These are phyloP conservation scores for Alternaria dauci DNA, from an alignment of 2,329 filamentous ascomycete genomes.

Conservation along the genomic window DNA sequence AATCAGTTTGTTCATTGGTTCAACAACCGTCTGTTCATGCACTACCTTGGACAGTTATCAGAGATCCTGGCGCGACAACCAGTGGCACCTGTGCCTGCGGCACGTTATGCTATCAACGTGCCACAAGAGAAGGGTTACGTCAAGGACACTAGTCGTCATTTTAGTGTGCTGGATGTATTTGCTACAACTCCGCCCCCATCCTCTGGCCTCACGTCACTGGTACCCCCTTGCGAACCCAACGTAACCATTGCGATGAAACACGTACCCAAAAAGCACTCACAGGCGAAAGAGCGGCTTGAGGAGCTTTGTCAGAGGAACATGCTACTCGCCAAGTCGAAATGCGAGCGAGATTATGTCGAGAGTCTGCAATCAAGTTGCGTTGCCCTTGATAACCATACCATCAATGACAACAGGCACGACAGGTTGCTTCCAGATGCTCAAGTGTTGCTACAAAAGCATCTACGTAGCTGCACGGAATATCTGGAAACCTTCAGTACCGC, in stretches of 20 bases:
- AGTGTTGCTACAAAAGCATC: slow-evolving; percentile 17
- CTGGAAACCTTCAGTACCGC: slow-evolving; percentile 13
- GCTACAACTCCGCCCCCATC: background rate
- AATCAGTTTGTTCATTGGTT: slow-evolving; percentile 28
- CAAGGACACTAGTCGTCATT: slow-evolving; percentile 1
- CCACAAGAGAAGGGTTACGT: background rate
- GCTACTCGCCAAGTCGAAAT: slow-evolving; percentile 17
- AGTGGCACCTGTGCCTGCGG: background rate
- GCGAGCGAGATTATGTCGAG: slow-evolving; percentile 33
- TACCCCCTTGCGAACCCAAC: slow-evolving; percentile 12
- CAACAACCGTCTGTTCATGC: slow-evolving; percentile 53
- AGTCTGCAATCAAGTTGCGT: slow-evolving; percentile 27
- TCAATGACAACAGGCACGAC: background rate
- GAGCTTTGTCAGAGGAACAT: slow-evolving; percentile 19
- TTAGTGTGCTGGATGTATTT: slow-evolving; percentile 16
- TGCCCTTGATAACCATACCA: slow-evolving; percentile 19
- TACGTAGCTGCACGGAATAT: slow-evolving; percentile 21
- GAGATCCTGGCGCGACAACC: slow-evolving; percentile 18
- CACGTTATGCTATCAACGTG: background rate
- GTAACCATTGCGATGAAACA: slow-evolving; percentile 1
- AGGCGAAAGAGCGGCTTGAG: slow-evolving; percentile 15
- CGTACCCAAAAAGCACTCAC: background rate
- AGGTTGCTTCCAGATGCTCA: background rate
- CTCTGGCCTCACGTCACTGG: background rate
- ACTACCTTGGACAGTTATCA: slow-evolving; percentile 34